Evolutionary conservation across 495 filamentous ascomycete species (phyloP).

Genomic region (Talaromyces adpressus): DNA sequence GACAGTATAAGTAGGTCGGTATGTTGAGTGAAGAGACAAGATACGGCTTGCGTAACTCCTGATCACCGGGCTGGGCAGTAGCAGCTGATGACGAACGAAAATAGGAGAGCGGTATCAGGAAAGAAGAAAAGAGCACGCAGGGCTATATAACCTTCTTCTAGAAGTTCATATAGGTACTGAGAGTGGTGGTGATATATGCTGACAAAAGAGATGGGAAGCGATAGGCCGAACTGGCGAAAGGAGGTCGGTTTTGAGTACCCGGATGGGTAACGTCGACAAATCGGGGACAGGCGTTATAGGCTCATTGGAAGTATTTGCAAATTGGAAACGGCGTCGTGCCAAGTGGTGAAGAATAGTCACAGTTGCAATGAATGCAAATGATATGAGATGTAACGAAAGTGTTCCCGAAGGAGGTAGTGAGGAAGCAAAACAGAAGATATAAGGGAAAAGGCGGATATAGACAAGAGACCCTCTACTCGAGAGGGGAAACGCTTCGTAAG

Average conservation of each 20-base stretch:
- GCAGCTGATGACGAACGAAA: constrained; percentile 17
- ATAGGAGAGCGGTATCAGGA: constrained; percentile 7
- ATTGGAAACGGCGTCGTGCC: constrained; percentile 34
- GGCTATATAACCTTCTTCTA: constrained; percentile 43
- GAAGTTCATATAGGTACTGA: constrained; percentile 56
- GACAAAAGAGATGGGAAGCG: constrained; percentile 46
- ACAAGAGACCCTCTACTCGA: constrained; percentile 23
- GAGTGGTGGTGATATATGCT: constrained; percentile 46
- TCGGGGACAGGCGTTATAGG: constrained; percentile 57
- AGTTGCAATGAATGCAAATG: constrained; percentile 18
- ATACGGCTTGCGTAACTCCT: constrained; percentile 18
- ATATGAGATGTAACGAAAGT: constrained; percentile 19
- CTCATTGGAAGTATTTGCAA: constrained; percentile 45
- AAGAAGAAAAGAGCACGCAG: constrained; percentile 39
- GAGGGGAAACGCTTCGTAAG: constrained; percentile 42
- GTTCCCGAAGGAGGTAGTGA: constrained; percentile 1
- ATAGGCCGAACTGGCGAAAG: constrained; percentile 34
- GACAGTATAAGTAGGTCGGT: constrained; percentile 18
- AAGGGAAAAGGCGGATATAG: constrained; percentile 25
- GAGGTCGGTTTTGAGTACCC: constrained; percentile 38
- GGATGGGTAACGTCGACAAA: constrained; percentile 42
- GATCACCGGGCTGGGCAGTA: constrained; percentile 20
- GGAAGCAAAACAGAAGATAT: constrained; percentile 20
- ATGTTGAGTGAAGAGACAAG: constrained; percentile 33
- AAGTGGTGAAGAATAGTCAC: constrained; percentile 26